These are phyloP conservation scores for Pleurotus djamor DNA, from an alignment of 768 basidiomycete species.

Conservation along the genomic window DNA sequence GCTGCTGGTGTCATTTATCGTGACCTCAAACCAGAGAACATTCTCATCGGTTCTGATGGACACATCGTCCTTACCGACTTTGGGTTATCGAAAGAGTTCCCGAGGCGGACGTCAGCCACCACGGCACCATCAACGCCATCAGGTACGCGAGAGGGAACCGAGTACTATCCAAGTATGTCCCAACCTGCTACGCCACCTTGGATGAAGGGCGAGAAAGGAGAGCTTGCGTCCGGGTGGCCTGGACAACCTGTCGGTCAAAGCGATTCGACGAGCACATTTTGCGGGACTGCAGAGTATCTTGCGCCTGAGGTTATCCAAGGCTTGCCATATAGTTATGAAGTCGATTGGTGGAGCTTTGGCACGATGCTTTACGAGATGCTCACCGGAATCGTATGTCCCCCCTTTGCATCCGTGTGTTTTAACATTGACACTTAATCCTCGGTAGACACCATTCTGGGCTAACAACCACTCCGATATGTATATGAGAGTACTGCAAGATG, in stretches of 20 bases:
- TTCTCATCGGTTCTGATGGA: constrained; percentile 90
- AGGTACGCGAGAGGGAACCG: constrained; percentile 35
- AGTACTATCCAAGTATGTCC: constrained; percentile 50
- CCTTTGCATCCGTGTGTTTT: constrained; percentile 3
- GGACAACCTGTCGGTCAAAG: constrained; percentile 42
- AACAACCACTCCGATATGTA: constrained; percentile 96
- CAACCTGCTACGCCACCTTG: constrained; percentile 63
- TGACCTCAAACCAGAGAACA: constrained; percentile 96
- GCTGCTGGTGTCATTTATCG: constrained; percentile 95
- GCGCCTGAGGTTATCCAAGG: constrained; percentile 97
- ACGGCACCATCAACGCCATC: constrained; percentile 61
- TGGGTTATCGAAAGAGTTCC: constrained; percentile 91
- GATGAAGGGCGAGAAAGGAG: constrained; percentile 68
- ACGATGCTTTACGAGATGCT: constrained; percentile 99
- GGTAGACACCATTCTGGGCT: constrained; percentile 88
- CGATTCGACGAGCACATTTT: constrained; percentile 85
- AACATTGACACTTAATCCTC: constrained; percentile 2
- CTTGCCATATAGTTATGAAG: constrained; percentile 86
- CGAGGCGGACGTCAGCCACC: constrained; percentile 42
- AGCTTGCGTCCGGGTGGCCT: constrained; percentile 56
- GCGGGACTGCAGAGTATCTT: constrained; percentile 95
- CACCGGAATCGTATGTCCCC: constrained; percentile 80
- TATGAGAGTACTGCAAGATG: constrained; percentile 87
- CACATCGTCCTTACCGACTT: constrained; percentile 99
- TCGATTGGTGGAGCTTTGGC: constrained; percentile 98